phyloP scores from a whole-genome alignment of 2,329 filamentous ascomycete species.

The Hansfordia pulvinata region DNA sequence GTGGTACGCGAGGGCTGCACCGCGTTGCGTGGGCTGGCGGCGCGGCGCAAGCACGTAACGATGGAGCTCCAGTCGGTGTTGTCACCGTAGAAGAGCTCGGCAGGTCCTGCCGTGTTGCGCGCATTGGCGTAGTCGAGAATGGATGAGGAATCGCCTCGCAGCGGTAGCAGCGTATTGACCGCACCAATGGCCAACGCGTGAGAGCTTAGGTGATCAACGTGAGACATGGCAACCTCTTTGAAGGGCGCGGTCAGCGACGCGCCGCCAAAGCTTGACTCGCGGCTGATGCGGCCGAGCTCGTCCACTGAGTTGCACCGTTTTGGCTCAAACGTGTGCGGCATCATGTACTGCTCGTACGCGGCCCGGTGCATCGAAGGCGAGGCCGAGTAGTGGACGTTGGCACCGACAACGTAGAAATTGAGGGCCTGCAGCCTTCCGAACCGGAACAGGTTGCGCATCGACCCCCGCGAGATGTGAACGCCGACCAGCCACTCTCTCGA shows the following conservation, averaged over 20 bases:
- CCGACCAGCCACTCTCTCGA: conserved; percentile 28
- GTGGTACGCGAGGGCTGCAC: conserved; percentile 38
- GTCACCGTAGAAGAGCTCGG: conserved; percentile 50
- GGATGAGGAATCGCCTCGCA: conserved; percentile 35
- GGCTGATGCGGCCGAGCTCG: conserved; percentile 43
- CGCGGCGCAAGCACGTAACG: conserved; percentile 46
- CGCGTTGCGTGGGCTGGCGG: conserved; percentile 54
- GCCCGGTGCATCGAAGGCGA: conserved; percentile 62
- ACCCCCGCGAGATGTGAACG: conserved; percentile 39
- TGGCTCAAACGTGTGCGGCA: conserved; percentile 52
- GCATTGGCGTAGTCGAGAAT: conserved; percentile 42
- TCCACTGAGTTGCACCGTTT: conserved; percentile 46
- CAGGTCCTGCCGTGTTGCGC: conserved; percentile 45
- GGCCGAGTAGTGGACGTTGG: conserved; percentile 54
- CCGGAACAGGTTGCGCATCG: conserved; percentile 45
- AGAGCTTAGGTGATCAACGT: conserved; percentile 50
- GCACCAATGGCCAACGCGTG: conserved; percentile 61
- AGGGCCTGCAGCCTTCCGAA: conserved; percentile 50
- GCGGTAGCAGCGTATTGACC: conserved; percentile 56
- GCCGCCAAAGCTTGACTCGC: conserved; percentile 51
- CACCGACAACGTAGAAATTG: conserved; percentile 56
- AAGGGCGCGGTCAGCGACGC: conserved; percentile 56
- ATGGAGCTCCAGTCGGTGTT: conserved; percentile 26
- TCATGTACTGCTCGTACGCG: conserved; percentile 50
- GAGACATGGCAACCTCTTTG: conserved; percentile 53